These are phyloP conservation scores for Alternaria sp. DNA, from an alignment of 2,329 filamentous ascomycete species.

Conservation along the genomic window DNA sequence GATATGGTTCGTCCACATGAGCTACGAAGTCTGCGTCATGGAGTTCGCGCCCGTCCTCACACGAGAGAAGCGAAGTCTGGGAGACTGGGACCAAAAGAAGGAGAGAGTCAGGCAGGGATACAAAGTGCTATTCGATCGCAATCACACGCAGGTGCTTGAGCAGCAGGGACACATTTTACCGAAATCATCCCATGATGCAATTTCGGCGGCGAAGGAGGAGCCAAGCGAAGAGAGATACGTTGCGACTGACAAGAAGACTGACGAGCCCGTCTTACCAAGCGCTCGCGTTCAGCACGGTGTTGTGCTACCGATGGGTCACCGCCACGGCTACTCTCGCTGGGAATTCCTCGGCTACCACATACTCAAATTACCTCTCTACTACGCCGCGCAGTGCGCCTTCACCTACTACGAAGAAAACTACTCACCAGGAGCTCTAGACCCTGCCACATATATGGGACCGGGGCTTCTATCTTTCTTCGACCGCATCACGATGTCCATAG, in stretches of 20 bases:
- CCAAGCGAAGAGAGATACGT: background rate
- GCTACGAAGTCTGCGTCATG: constrained; percentile 17
- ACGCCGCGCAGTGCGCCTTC: background rate
- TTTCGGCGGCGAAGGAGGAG: background rate
- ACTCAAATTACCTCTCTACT: background rate
- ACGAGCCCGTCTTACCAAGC: background rate
- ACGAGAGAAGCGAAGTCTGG: background rate
- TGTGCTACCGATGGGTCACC: background rate
- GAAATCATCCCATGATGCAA: background rate
- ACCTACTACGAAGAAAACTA: background rate
- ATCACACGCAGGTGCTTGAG: background rate
- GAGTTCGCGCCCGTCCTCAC: constrained; percentile 6
- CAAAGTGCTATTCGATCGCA: constrained; percentile 19
- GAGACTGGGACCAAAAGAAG: constrained; percentile 4
- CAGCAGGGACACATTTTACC: background rate
- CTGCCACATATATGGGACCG: background rate
- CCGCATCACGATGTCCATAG: constrained; percentile 6
- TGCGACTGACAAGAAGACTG: constrained; percentile 6
- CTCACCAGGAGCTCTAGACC: background rate
- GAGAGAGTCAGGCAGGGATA: constrained; percentile 8
- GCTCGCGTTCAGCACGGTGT: background rate
- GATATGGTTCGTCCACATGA: constrained; percentile 29
- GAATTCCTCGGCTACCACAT: constrained; percentile 4
- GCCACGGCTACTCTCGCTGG: constrained; percentile 6
- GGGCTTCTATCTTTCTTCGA: constrained; percentile 4